Evolutionary conservation across 2,329 filamentous ascomycete genomes (phyloP).

Genomic region (Phialemoniopsis sp.): DNA sequence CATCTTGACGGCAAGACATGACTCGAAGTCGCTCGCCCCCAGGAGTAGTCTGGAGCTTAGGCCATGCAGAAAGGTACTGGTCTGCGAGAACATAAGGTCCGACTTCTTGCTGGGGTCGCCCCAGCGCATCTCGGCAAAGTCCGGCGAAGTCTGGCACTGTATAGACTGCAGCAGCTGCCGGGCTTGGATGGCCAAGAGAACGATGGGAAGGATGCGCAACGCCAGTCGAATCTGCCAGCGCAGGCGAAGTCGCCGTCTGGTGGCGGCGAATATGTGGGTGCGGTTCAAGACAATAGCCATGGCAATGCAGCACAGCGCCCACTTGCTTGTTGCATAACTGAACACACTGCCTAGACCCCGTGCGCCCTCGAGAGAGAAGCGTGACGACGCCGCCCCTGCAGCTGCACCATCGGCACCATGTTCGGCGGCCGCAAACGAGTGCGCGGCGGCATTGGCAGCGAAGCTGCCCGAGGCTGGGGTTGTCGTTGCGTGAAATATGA

Average conservation of each 20-base stretch:
- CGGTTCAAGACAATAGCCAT: slow-evolving; percentile 87
- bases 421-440: slow-evolving; percentile 35
- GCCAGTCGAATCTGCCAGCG: slow-evolving; percentile 67
- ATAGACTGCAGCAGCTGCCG: slow-evolving; percentile 74
- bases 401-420: slow-evolving; percentile 27
- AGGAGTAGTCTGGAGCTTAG: slow-evolving; percentile 70
- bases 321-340: slow-evolving; percentile 85
- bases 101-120: slow-evolving; percentile 61
- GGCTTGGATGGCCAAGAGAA: slow-evolving; percentile 66
- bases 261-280: slow-evolving; percentile 90
- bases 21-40: slow-evolving; percentile 68
- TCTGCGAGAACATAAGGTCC: slow-evolving; percentile 65
- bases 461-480: slow-evolving; percentile 44
- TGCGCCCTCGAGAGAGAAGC: slow-evolving; percentile 52
- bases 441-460: slow-evolving; percentile 34
- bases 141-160: slow-evolving; percentile 81
- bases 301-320: slow-evolving; percentile 83
- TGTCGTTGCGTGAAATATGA: slow-evolving; percentile 18
- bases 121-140: slow-evolving; percentile 68
- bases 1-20: slow-evolving; percentile 76
- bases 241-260: slow-evolving; percentile 72
- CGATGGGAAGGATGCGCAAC: slow-evolving; percentile 67
- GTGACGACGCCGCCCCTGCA: slow-evolving; percentile 26
- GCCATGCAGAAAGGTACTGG: slow-evolving; percentile 66
- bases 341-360: slow-evolving; percentile 82